Percentiles rank a stretch among this genome's conserved stretches.
Conservation (phyloP, 1,284 basidiomycete genomes). For the Apiotrichum sp. region DNA sequence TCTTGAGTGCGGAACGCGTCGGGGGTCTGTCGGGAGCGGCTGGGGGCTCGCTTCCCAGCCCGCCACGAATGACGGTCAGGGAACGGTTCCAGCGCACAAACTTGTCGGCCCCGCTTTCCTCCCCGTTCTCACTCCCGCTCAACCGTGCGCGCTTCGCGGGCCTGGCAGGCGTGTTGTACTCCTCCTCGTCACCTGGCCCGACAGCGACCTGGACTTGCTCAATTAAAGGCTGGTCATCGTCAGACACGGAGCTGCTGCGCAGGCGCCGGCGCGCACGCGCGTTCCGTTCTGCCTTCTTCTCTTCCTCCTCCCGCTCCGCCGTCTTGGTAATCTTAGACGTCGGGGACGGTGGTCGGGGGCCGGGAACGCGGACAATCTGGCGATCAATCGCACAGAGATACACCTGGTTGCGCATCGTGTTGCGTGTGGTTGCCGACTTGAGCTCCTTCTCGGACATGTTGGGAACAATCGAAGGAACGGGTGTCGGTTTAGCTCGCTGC, state of each 20-base stretch:
- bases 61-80: conserved; percentile 45
- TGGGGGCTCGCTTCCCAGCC: background rate
- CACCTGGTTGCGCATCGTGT: conserved; percentile 42
- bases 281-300: conserved; percentile 56
- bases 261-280: conserved; percentile 63
- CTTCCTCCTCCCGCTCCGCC: conserved; percentile 64
- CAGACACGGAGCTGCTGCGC: conserved; percentile 41
- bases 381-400: conserved; percentile 44
- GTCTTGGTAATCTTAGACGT: conserved; percentile 65
- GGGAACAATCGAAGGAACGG: conserved; percentile 17
- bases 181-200: conserved; percentile 61
- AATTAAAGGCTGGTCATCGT: conserved; percentile 12
- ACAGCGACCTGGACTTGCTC: conserved; percentile 12
- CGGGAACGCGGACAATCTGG: conserved; percentile 60
- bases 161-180: conserved; percentile 60
- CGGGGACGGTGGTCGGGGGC: conserved; percentile 69
- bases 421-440: conserved; percentile 32
- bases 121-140: background rate
- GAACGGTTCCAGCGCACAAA: conserved; percentile 71
- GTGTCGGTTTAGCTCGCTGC: background rate
- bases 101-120: background rate
- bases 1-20: conserved; percentile 5
- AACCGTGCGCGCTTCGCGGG: conserved; percentile 26
- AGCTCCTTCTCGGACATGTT: conserved; percentile 42
- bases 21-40: background rate